Conservation (phyloP, 1,139 yeast genomes). For the Lodderomyces parapsilosis region DNA sequence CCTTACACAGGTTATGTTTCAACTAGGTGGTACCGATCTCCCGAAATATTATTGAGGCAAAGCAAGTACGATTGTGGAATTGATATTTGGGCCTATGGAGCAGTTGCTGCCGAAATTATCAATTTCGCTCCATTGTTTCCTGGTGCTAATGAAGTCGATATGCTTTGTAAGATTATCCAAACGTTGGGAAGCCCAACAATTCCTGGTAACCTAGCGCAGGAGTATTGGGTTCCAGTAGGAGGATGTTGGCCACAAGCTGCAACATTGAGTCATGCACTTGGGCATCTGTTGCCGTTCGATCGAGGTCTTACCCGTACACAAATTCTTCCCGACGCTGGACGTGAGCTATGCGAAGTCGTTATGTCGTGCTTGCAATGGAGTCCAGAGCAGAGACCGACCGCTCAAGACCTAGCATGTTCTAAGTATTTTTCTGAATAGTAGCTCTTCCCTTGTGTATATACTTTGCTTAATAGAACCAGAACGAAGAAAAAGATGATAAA, state of each 20-base stretch:
- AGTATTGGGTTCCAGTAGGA: slow-evolving; percentile 48
- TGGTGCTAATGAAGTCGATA: slow-evolving; percentile 77
- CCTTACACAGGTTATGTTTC: slow-evolving; percentile 82
- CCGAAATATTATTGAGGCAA: slow-evolving; percentile 78
- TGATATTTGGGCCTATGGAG: slow-evolving; percentile 95
- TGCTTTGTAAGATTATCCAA: slow-evolving; percentile 63
- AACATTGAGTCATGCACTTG: slow-evolving; percentile 47
- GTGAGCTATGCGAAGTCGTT: slow-evolving; percentile 49
- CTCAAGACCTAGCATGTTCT: slow-evolving; percentile 34
- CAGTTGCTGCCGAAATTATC: slow-evolving; percentile 79
- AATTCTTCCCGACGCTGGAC: slow-evolving; percentile 23
- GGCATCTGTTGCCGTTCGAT: slow-evolving; percentile 51
- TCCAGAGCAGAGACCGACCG: slow-evolving; percentile 54
- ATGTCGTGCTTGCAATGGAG: slow-evolving; percentile 64
- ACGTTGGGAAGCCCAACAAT: slow-evolving; percentile 66
- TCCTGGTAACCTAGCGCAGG: background rate
- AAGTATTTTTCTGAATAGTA: slow-evolving; percentile 27
- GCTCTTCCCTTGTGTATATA: slow-evolving; percentile 1
- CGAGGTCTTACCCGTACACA: slow-evolving; percentile 28
- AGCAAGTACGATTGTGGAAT: slow-evolving; percentile 69
- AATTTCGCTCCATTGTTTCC: slow-evolving; percentile 80
- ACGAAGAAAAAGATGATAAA: background rate
- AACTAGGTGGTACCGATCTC: slow-evolving; percentile 95
- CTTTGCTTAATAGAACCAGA: background rate
- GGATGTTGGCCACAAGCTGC: slow-evolving; percentile 69